phyloP scores from a whole-genome alignment of 768 basidiomycete genomes.

The Auricularia auricula-judae region DNA sequence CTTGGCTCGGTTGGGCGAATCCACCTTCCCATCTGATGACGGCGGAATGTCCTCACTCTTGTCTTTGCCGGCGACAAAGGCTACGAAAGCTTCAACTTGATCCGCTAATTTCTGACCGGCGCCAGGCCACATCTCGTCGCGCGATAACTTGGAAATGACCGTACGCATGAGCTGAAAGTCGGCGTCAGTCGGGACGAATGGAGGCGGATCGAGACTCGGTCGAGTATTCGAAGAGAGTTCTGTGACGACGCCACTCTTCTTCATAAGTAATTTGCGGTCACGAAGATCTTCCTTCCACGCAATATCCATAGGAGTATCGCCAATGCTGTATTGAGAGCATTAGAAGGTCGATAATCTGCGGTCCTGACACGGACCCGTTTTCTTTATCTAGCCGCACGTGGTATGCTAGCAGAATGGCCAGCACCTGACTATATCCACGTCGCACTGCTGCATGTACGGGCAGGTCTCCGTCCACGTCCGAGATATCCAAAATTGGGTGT shows the following conservation, averaged over 20 bases:
- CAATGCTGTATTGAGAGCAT: conserved; percentile 12
- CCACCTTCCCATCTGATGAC: not conserved
- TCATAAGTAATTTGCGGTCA: not conserved
- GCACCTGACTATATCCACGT: conserved; percentile 23
- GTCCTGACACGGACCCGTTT: conserved; percentile 17
- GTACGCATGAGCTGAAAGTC: conserved; percentile 9
- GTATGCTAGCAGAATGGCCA: conserved; percentile 24
- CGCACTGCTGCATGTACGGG: conserved; percentile 40
- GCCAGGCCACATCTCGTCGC: conserved; percentile 9
- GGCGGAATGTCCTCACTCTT: not conserved
- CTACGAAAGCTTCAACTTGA: conserved; percentile 8
- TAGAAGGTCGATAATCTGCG: not conserved
- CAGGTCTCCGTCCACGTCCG: conserved; percentile 38
- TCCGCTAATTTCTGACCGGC: conserved; percentile 7
- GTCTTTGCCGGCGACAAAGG: not conserved
- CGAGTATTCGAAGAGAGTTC: not conserved
- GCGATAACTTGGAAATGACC: conserved; percentile 8
- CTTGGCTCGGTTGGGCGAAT: not conserved
- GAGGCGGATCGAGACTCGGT: not conserved
- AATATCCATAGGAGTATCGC: conserved; percentile 20
- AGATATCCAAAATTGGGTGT: conserved; percentile 11
- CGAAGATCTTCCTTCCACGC: conserved; percentile 5
- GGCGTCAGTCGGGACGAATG: not conserved
- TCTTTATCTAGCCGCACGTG: conserved; percentile 33
- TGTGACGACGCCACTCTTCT: not conserved